Percentiles rank a stretch among this genome's conserved stretches.
These are phyloP conservation scores for Ustilago curta DNA, from an alignment of 1,284 basidiomycete genomes.

Conservation along the genomic window DNA sequence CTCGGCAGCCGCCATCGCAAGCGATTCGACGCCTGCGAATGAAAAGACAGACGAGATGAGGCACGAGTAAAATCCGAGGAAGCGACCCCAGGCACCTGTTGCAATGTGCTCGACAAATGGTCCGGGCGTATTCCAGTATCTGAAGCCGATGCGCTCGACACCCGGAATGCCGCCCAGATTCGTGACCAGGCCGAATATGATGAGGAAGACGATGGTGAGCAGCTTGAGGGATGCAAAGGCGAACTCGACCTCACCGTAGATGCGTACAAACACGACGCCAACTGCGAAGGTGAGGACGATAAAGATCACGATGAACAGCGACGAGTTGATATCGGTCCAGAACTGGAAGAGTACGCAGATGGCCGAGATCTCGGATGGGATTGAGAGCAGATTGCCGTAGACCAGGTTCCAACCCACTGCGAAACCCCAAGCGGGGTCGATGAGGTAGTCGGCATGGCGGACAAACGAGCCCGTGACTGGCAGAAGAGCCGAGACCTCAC, in stretches of 20 bases:
- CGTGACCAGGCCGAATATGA: conserved; percentile 55
- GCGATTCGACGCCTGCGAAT: conserved; percentile 80
- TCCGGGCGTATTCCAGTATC: conserved; percentile 70
- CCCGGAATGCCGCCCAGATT: conserved; percentile 52
- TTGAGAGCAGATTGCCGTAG: conserved; percentile 71
- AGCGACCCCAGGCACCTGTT: conserved; percentile 75
- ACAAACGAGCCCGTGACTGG: conserved; percentile 78
- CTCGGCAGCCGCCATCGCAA: conserved; percentile 58
- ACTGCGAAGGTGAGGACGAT: conserved; percentile 68
- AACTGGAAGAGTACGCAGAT: conserved; percentile 52
- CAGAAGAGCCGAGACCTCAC: conserved; percentile 71
- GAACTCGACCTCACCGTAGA: conserved; percentile 76
- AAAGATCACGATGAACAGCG: conserved; percentile 72
- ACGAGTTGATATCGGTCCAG: conserved; percentile 54
- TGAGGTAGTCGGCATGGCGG: conserved; percentile 81
- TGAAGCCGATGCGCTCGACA: conserved; percentile 54
- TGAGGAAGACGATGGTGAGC: conserved; percentile 44
- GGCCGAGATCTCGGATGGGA: conserved; percentile 79
- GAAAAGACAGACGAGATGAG: conserved; percentile 78
- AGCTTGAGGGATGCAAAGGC: conserved; percentile 41
- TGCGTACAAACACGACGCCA: conserved; percentile 73
- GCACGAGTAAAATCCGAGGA: conserved; percentile 66
- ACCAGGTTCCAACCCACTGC: conserved; percentile 77
- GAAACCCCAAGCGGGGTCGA: conserved; percentile 79
- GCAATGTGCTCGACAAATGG: conserved; percentile 68